Evolutionary conservation across 2,329 filamentous ascomycete genomes (phyloP), one percentile per base, ranked within the genome.

Genomic region (Cryphonectria parasitica): DNA sequence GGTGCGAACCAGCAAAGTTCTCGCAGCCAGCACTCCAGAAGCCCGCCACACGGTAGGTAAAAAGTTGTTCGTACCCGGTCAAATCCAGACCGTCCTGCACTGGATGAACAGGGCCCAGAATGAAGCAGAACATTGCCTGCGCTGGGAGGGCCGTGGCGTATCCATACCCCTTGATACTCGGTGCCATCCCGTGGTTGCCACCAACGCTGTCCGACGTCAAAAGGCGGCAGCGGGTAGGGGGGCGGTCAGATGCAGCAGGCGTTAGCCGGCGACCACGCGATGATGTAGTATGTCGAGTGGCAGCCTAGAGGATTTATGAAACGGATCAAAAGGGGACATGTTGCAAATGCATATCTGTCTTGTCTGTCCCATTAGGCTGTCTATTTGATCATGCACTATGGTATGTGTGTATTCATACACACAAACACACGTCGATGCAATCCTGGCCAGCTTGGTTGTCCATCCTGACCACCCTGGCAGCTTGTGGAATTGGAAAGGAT

Each of bases 231-330:
- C 15, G 45, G 45, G n/a, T 19, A 19, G 41, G 41, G 41, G 41
- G 41, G 19, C 60, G 45, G 60, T 64, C 60, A 63, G 67, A 64
- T 68, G 60, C 67, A 64, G 60, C 60, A 64, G 10, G 63, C 63
- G 45, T 8, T 45, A 58, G 49, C 64, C 11, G 64, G 2, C 34
- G 31, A 19, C 19, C 31, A 31, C 25, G 28, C 43, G 8, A 31
- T 52, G 43, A 36, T 56, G 39, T 22, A 5, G 31, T 25, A 34
- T 41, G 43, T 41, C 17, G 45, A 15, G 49, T 28, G 49, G 34
- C 17, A 54, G 52, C 49, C 64, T 28, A 25, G 49, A 41, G 31
- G 34, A 66, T 25, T 25, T 34, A 34, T 3, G 34, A 11, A 25
- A 8, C 22, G 45, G 45, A n/a, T n/a, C 7, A n/a, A 43, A 49